phyloP scores from a whole-genome alignment of 1,284 basidiomycete genomes.

The Cystobasidium sp. region DNA sequence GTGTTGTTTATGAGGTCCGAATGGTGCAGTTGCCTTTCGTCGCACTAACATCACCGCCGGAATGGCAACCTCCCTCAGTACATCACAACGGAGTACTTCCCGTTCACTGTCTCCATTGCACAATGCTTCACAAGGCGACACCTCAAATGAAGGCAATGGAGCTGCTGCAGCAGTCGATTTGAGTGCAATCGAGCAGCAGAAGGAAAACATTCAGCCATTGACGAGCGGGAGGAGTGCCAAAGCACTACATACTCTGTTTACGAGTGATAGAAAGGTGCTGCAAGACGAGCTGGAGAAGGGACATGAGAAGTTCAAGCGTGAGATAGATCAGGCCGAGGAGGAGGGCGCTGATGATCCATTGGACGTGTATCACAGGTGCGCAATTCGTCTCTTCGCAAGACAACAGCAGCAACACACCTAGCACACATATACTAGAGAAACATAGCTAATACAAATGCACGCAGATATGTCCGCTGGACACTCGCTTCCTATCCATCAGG shows the following conservation, averaged over 20 bases:
- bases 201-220: constrained; percentile 66
- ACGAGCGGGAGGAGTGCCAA: constrained; percentile 64
- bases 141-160: background rate
- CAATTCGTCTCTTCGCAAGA: background rate
- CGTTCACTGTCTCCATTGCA: no score
- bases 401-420: background rate
- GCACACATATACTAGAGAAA: no score
- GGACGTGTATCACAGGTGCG: constrained; percentile 60
- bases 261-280: constrained; percentile 56
- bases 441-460: no score
- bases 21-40: no score
- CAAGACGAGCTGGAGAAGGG: constrained; percentile 58
- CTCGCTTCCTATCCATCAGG: constrained; percentile 46
- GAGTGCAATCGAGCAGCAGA: constrained; percentile 61
- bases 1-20: no score
- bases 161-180: constrained; percentile 48
- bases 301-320: constrained; percentile 57
- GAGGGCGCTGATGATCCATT: constrained; percentile 59
- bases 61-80: no score
- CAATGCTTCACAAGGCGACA: background rate
- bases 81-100: no score
- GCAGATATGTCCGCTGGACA: constrained; percentile 47
- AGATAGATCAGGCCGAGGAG: constrained; percentile 58
- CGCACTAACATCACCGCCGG: no score
- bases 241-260: constrained; percentile 61